Conservation (phyloP, 2,329 filamentous ascomycete genomes). For the Ophiocordyceps camponoti-rufipedis region DNA sequence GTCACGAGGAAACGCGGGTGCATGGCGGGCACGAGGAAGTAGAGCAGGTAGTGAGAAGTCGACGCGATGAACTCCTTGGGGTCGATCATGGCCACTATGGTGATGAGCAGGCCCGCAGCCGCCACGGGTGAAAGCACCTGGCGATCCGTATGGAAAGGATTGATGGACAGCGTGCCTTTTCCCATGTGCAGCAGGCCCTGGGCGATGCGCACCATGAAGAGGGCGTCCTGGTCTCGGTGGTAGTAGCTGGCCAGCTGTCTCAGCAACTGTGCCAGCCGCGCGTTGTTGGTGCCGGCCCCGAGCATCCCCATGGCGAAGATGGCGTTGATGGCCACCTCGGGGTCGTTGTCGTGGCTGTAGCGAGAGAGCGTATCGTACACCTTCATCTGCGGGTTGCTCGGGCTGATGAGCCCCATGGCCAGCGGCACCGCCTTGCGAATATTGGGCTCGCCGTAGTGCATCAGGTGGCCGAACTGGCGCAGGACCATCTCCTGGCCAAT, state of each 20-base stretch:
- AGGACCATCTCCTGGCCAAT: conserved; percentile 98
- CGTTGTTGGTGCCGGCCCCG: conserved; percentile 95
- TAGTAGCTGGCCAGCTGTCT: conserved; percentile 96
- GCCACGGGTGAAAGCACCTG: conserved; percentile 87
- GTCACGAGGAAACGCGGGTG: conserved; percentile 93
- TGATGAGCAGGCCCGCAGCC: conserved; percentile 73
- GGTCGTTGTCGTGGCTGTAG: conserved; percentile 97
- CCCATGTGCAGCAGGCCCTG: conserved; percentile 98
- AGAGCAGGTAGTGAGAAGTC: conserved; percentile 76
- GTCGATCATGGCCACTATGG: conserved; percentile 86
- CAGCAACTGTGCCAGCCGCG: conserved; percentile 81
- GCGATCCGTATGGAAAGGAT: conserved; percentile 97
- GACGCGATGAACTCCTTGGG: conserved; percentile 65
- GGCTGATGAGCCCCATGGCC: conserved; percentile 90
- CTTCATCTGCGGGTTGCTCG: conserved; percentile 99
- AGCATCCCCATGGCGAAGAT: conserved; percentile 98
- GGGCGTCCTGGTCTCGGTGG: conserved; percentile 82
- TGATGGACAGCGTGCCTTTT: conserved; percentile 90
- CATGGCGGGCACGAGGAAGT: conserved; percentile 94
- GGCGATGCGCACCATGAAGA: conserved; percentile 98
- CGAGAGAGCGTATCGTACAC: conserved; percentile 95
- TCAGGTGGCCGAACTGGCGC: conserved; percentile 89
- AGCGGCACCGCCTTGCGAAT: conserved; percentile 92
- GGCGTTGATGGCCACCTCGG: conserved; percentile 92
- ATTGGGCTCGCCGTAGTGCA: conserved; percentile 97